A percentile compares a stretch with the other conserved stretches of the same genome.
Evolutionary conservation across 2,329 filamentous ascomycete species (phyloP).

Genomic region (Botrytis galanthina): DNA sequence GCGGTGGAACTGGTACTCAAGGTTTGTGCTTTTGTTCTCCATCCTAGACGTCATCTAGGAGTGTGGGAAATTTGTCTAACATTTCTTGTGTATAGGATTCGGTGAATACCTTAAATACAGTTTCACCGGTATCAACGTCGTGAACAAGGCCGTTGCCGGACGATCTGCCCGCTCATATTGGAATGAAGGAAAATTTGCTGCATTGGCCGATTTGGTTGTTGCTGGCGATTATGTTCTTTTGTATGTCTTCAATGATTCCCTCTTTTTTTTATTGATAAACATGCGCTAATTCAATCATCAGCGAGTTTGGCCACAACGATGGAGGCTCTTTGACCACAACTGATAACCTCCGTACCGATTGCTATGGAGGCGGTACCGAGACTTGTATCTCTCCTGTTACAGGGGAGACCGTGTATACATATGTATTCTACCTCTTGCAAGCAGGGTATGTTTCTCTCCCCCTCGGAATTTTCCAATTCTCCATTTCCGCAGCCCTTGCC

Average conservation of each 20-base stretch:
- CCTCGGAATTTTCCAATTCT: neutral
- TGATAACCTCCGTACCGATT: slow-evolving; percentile 63
- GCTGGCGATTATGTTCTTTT: slow-evolving; percentile 52
- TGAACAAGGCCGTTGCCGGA: slow-evolving; percentile 65
- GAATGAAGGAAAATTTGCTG: slow-evolving; percentile 62
- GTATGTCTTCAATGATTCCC: neutral
- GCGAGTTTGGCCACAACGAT: slow-evolving; percentile 65
- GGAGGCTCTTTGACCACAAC: slow-evolving; percentile 50
- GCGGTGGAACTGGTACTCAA: slow-evolving; percentile 44
- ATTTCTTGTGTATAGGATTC: slow-evolving; percentile 50
- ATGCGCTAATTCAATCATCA: neutral
- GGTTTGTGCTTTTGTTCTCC: slow-evolving; percentile 35
- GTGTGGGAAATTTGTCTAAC: neutral
- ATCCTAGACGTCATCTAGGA: neutral
- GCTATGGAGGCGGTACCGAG: slow-evolving; percentile 49
- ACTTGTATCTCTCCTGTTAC: slow-evolving; percentile 35
- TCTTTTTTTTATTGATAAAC: neutral
- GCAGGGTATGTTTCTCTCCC: slow-evolving; percentile 1
- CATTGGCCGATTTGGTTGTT: slow-evolving; percentile 47
- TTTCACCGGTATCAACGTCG: slow-evolving; percentile 46
- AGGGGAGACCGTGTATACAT: slow-evolving; percentile 48
- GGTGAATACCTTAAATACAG: slow-evolving; percentile 57
- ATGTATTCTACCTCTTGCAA: slow-evolving; percentile 32
- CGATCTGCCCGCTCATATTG: slow-evolving; percentile 65
- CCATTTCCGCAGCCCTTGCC: neutral